Conservation (phyloP, 352 stramenopile genomes). For the Phytophthora niederhauseri region DNA sequence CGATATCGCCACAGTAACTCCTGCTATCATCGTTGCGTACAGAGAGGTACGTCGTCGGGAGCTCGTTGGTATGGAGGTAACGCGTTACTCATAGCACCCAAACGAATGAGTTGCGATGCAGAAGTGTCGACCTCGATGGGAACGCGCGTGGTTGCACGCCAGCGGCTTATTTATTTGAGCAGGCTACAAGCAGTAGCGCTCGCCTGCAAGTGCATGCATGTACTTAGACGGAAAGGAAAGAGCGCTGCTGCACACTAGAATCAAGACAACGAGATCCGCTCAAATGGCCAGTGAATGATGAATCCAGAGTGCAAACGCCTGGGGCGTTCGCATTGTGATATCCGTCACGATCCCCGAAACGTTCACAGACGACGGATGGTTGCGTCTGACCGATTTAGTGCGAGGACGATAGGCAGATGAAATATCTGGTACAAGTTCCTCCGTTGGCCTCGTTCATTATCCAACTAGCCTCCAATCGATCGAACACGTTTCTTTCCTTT, state of each 20-base stretch:
- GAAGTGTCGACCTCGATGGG: neutral
- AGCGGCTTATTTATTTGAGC: constrained; percentile 2
- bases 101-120: constrained; percentile 3
- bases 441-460: constrained; percentile 26
- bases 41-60: constrained; percentile 3
- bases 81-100: constrained; percentile 4
- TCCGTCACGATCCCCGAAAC: constrained; percentile 25
- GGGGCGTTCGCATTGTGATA: constrained; percentile 14
- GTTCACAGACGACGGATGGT: constrained; percentile 8
- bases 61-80: constrained; percentile 5
- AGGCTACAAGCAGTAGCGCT: neutral
- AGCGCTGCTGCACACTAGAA: neutral
- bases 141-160: neutral
- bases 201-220: neutral
- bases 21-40: neutral
- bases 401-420: constrained; percentile 16
- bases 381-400: constrained; percentile 26
- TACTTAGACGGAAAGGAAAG: neutral
- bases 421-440: constrained; percentile 11
- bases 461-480: constrained; percentile 11
- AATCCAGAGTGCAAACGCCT: constrained; percentile 5
- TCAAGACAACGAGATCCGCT: constrained; percentile 1
- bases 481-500: neutral
- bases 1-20: neutral
- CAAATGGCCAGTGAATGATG: neutral